Evolutionary conservation across 202 grass and related monocot genomes (phyloP), one percentile per base, ranked within the genome.

Genomic region (Eragrostis tef): DNA sequence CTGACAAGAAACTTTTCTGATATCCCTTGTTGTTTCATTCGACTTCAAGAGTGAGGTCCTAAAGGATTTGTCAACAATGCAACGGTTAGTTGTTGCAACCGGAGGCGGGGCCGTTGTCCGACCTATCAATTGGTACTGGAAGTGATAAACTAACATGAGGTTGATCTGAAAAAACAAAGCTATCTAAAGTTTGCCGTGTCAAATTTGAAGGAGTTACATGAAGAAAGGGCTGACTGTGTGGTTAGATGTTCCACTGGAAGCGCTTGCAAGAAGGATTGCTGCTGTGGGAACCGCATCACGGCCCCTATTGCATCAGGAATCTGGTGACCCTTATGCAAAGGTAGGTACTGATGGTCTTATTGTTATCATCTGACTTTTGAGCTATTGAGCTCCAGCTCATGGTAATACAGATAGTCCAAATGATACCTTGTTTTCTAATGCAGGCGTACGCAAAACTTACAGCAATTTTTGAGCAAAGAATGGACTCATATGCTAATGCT

Each of bases 181-280:
- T 78, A 63, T 80, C 29, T 43, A 31, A 61, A 75, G 83, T 60
- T 71, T 62, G 70, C 41, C 20, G 51, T 9, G 39, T 5, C 34
- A 70, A 58, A 84, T 88, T 86, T 91, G 74, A 70, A 98, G 95
- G 95, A 94, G 75, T 47, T 94, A 91, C 65, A 94, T 98, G 95
- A 98, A 76, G 81, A 89, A 91, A 58, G 95, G 95, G 71, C 51
- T 94, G 68, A 93, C 86, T 31, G 81, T 98, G 45, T 98, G 95
- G 95, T 87, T 94, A 84, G 92, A 98, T 88, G 92, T 98, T 61
- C 95, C 95, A 73, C 24, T 98, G 75, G 92, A 98, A 57, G 92
- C 95, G 49, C 90, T 94, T 47, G 95, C 95, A 75, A 89, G 82
- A 82, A 81, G 95, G 67, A 94, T 98, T 81, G 88, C 87, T 81